Percentiles rank a stretch among this genome's conserved stretches.
phyloP scores from a whole-genome alignment of 352 stramenopile species.

The Phytopythium montanum region DNA sequence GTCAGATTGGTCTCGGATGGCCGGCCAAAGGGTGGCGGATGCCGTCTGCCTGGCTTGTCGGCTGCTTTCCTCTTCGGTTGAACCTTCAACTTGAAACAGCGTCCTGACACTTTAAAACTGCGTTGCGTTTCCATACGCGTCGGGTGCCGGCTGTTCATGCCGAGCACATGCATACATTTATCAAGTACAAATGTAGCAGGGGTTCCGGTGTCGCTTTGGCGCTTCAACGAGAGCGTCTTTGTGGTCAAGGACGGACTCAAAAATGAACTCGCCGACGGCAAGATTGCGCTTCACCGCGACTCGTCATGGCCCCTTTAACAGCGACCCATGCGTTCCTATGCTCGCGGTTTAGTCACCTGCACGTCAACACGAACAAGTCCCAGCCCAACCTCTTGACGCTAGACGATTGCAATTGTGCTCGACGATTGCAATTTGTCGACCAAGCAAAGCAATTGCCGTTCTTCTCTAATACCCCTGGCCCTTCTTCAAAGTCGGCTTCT shows the following conservation, averaged over 20 bases:
- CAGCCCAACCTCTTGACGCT: no score
- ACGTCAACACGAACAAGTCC: not conserved
- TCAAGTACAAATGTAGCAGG: not conserved
- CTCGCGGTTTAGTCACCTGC: not conserved
- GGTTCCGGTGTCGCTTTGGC: not conserved
- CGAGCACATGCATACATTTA: not conserved
- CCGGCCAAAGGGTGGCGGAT: not conserved
- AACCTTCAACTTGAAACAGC: slow-evolving; percentile 19
- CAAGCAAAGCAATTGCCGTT: no score
- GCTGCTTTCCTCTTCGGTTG: not conserved
- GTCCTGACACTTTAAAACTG: slow-evolving; percentile 15
- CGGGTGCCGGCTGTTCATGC: slow-evolving; percentile 1
- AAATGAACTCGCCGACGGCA: not conserved
- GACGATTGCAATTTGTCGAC: not conserved
- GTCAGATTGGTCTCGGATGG: not conserved
- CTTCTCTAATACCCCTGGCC: not conserved
- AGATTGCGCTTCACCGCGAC: not conserved
- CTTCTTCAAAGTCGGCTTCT: not conserved
- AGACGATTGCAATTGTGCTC: no score
- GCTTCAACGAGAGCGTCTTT: slow-evolving; percentile 4
- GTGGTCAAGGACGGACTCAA: not conserved
- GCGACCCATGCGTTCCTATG: not conserved
- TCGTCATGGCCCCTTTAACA: not conserved
- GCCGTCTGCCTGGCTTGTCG: no score
- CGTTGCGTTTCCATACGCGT: slow-evolving; percentile 22